Percentiles rank a stretch among this genome's conserved stretches.
These are phyloP conservation scores for Cyberlindnera saturnus DNA, from an alignment of 805 yeast genomes.

Conservation along the genomic window DNA sequence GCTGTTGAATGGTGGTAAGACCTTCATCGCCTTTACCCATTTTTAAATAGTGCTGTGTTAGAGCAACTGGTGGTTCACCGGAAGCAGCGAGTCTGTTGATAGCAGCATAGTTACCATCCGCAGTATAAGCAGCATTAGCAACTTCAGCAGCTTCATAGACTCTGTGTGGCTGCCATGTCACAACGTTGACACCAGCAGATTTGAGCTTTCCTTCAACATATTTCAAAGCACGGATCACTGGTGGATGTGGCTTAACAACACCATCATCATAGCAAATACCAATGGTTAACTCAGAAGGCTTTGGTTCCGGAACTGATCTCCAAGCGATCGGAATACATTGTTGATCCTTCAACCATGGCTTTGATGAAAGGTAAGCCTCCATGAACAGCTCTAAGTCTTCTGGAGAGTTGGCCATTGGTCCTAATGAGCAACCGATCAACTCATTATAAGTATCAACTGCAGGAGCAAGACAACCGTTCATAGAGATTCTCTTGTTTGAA, in stretches of 20 bases:
- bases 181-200: constrained; percentile 52
- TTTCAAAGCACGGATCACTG: constrained; percentile 51
- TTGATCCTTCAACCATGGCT: constrained; percentile 53
- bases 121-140: constrained; percentile 47
- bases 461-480: constrained; percentile 14
- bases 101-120: constrained; percentile 65
- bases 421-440: constrained; percentile 57
- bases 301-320: constrained; percentile 29
- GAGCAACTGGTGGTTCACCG: constrained; percentile 64
- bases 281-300: constrained; percentile 43
- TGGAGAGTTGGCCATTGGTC: constrained; percentile 59
- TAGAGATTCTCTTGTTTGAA: constrained; percentile 46
- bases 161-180: constrained; percentile 52
- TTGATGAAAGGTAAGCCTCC: constrained; percentile 40
- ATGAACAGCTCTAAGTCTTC: constrained; percentile 67
- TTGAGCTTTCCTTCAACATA: constrained; percentile 46
- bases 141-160: constrained; percentile 54
- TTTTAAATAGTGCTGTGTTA: constrained; percentile 56
- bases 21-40: constrained; percentile 51
- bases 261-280: constrained; percentile 64
- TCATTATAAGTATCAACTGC: constrained; percentile 31
- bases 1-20: constrained; percentile 44
- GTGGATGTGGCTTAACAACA: constrained; percentile 61
- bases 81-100: constrained; percentile 44
- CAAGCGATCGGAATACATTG: constrained; percentile 32